Evolutionary conservation across 2,329 filamentous ascomycete genomes (phyloP).

Genomic region (Pseudogymnoascus sp.): DNA sequence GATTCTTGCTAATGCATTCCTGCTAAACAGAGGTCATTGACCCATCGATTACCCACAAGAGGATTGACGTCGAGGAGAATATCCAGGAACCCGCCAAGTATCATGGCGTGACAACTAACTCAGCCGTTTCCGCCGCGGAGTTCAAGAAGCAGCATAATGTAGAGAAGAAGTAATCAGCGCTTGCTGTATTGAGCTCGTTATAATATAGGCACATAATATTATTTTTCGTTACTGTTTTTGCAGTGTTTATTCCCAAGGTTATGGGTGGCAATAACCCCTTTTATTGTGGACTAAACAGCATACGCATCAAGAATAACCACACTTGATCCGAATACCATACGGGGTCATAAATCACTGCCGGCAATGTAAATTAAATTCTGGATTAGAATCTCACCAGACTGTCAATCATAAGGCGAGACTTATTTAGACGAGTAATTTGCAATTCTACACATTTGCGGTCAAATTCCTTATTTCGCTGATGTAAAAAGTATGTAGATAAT

Average conservation of each 20-base stretch:
- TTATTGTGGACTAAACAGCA: not conserved
- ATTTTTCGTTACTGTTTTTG: too few species aligned
- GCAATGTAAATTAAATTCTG: not conserved
- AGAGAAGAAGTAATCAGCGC: not conserved
- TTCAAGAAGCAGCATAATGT: not conserved
- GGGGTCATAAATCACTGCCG: not conserved
- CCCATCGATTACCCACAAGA: not conserved
- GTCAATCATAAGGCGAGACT: not conserved
- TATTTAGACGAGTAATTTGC: not conserved
- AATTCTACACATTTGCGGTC: not conserved
- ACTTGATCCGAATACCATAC: not conserved
- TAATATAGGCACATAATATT: too few species aligned
- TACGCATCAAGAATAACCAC: not conserved
- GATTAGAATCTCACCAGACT: not conserved
- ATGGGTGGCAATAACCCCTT: too few species aligned
- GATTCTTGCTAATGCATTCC: constrained; percentile 3
- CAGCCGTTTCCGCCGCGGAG: not conserved
- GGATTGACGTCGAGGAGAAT: not conserved
- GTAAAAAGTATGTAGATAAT: not conserved
- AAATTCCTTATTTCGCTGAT: not conserved
- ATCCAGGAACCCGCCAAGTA: constrained; percentile 1
- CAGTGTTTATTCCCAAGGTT: too few species aligned
- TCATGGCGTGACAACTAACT: not conserved
- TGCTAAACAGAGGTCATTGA: not conserved
- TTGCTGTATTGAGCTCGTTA: not conserved